Evolutionary conservation across 441 rosid species (phyloP), one percentile per base, ranked within the genome.

Genomic region (Manihot esculenta): DNA sequence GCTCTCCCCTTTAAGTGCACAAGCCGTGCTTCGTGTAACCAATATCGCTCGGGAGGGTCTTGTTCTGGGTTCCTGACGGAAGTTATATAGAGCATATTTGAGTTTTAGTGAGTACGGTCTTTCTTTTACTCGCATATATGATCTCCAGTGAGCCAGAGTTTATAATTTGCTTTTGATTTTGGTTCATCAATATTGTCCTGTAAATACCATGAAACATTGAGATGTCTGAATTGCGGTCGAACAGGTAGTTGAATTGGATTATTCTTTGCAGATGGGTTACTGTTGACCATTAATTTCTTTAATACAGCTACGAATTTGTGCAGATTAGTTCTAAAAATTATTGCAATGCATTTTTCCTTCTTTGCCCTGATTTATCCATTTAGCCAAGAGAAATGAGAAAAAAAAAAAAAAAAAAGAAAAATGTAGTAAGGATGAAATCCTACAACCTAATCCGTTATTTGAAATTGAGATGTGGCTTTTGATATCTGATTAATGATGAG

Each of bases 1-100:
- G 54, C 90, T 93, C 68, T 84, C 95, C 38, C 89, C 93, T 60
- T 71, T 90, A 48, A 86, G 84, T 70, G 95, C 97, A 70, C 98
- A 87, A 76, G 97, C 97, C 1, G 89, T 90, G 41, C 87, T 89
- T 74, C 97, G 97, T 11, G 95, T 85, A 72, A 93, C 97, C 58
- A 85, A 81, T 79, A 76, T 78, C 48, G 66, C 89, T 70, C 81
- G 85, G n/a, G 92, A 88, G 68, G 85, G 84, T 63, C 77, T 84
- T 64, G 83, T 85, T 68, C 71, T 83, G 49, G 84, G 89, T 77
- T 83, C 89, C 69, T 87, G 76, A 79, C 83, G 51, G 54, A 72
- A 69, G 60, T 11, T 45, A 18, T 26, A 55, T 24, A n/a, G 13
- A 65, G 23, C 67, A n/a, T 44, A 64, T 51, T 51, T 62, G 77